Base-by-base conservation (phyloP, 176 grass and related monocot genomes). In the Themeda triandra region DNA sequence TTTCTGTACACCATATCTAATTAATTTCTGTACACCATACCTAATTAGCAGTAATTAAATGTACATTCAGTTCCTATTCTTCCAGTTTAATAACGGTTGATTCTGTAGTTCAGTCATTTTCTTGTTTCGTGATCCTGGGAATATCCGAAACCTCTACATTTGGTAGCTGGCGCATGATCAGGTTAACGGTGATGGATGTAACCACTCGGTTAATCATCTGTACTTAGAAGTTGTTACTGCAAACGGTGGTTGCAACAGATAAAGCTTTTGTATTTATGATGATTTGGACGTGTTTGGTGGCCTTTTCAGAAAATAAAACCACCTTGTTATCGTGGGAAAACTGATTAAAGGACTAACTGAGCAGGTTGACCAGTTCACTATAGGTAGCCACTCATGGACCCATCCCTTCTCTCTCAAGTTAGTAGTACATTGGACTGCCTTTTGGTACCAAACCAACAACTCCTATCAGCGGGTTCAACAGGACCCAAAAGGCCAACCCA, bases 211-310 rank as follows among this genome's bases (percentile, higher is more conserved):
- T 49, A 31, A 25, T 63, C 71, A 28, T 54, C 39, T 17, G 31
- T 81, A 71, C 39, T 51, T 71, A 68, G 41, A 71, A 56, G 81
- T 77, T 86, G 51, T 42, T 17, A n/a, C 10, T 13, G 53, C 65
- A 19, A 62, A 53, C 10, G 72, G 83, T 33, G 21, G 78, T 76
- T 70, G 71, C 63, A 80, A 56, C 83, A 85, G 77, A 76, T 82
- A 89, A 76, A 85, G 83, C 71, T 53, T 81, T 42, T 8, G 2
- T 71, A 63, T 64, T 80, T 85, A 81, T 89, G 77, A 81, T 85
- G 82, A 81, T 81, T 76, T 70, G n/a, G 77, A 85, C 71, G 1
- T 40, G 53, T 81, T 89, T 40, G 76, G 88, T 44, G 13, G 69
- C 63, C n/a, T 44, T 76, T 66, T 30, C 21, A 13, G n/a, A 63